phyloP scores from a whole-genome alignment of 768 basidiomycete genomes.

The Floccularia luteovirens region DNA sequence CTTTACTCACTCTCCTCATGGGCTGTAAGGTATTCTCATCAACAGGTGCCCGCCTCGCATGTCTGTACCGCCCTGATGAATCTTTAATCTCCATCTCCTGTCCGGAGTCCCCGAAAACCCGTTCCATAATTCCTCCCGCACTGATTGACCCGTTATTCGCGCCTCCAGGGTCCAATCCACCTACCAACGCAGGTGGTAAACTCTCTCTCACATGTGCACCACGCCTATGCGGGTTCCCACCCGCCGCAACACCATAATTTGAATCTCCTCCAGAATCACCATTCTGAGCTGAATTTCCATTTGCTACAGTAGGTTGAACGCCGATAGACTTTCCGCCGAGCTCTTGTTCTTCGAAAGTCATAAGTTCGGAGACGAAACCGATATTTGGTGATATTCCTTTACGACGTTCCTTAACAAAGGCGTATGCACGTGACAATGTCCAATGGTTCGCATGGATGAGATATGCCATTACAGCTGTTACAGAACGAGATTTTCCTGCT shows the following conservation, averaged over 20 bases:
- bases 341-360: constrained; percentile 93
- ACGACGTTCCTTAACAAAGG: constrained; percentile 86
- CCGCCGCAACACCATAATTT: constrained; percentile 33
- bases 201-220: constrained; percentile 69
- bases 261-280: constrained; percentile 6
- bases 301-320: constrained; percentile 37
- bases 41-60: constrained; percentile 82
- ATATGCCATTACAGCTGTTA: constrained; percentile 95
- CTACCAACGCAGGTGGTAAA: constrained; percentile 49
- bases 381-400: constrained; percentile 97
- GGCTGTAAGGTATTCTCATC: constrained; percentile 87
- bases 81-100: constrained; percentile 91
- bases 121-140: constrained; percentile 27
- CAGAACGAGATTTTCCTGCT: constrained; percentile 92
- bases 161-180: constrained; percentile 20
- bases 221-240: constrained; percentile 32
- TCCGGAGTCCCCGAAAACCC: constrained; percentile 55
- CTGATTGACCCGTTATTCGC: constrained; percentile 23
- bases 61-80: constrained; percentile 76
- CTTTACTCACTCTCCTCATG: constrained; percentile 85
- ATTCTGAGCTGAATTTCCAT: constrained; percentile 12
- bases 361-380: constrained; percentile 94
- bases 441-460: constrained; percentile 97
- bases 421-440: constrained; percentile 87
- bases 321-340: constrained; percentile 71